Evolutionary conservation across 164 flowering plant genomes (phyloP).

Genomic region (Stephania japonica): DNA sequence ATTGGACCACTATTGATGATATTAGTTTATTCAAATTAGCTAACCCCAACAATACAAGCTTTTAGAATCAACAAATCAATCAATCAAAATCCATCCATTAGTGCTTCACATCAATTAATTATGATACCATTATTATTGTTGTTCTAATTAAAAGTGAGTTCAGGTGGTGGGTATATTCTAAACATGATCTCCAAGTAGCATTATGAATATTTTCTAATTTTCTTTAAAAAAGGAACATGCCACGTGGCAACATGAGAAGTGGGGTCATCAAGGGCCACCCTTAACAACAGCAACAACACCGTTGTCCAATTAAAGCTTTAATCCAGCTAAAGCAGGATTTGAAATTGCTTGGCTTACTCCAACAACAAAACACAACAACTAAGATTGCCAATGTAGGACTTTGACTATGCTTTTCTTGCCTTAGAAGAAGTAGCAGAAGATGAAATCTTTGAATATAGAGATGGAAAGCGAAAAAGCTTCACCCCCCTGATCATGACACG

Average conservation of each 20-base stretch:
- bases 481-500: slow-evolving; percentile 14
- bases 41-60: too few relatives aligned
- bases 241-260: not conserved
- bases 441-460: slow-evolving; percentile 3
- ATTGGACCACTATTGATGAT: too few relatives aligned
- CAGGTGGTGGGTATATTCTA: not conserved
- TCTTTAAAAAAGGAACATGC: not conserved
- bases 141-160: not conserved
- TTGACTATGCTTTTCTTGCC: slow-evolving; percentile 78
- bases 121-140: too few relatives aligned
- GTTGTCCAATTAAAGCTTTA: slow-evolving; percentile 6
- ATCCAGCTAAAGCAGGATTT: slow-evolving; percentile 6
- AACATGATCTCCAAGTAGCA: not conserved
- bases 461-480: slow-evolving; percentile 10
- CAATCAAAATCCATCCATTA: too few relatives aligned
- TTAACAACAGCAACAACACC: not conserved
- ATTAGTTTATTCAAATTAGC: too few relatives aligned
- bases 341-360: slow-evolving; percentile 10
- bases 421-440: slow-evolving; percentile 36
- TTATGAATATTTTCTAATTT: not conserved
- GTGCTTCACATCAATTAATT: too few relatives aligned
- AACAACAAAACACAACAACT: not conserved
- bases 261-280: not conserved
- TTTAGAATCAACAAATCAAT: too few relatives aligned
- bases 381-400: slow-evolving; percentile 2